Conservation (phyloP, 257 asterid genomes). For the Echium plantagineum region DNA sequence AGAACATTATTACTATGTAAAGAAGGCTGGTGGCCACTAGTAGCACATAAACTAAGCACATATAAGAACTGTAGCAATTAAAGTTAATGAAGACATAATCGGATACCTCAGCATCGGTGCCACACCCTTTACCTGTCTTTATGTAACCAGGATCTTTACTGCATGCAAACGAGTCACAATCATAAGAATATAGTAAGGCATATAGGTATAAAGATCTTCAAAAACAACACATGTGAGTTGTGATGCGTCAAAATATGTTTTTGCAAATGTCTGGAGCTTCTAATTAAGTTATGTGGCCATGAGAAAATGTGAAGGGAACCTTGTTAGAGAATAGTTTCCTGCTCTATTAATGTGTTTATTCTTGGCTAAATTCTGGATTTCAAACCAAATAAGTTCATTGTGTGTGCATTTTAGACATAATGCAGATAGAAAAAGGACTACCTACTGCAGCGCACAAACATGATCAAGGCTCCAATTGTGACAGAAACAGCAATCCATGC, state of each 20-base stretch:
- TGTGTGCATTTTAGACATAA: neutral
- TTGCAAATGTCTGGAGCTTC: no score
- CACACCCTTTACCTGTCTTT: conserved; percentile 25
- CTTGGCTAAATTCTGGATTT: neutral
- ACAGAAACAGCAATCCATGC: conserved; percentile 79
- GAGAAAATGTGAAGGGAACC: no score
- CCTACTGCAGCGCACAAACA: conserved; percentile 81
- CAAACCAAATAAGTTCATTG: neutral
- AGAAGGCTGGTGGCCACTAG: neutral
- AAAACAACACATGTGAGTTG: no score
- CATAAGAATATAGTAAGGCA: conserved; percentile 12
- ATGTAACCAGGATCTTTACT: conserved; percentile 90
- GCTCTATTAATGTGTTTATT: neutral
- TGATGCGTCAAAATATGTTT: no score
- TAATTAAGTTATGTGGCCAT: no score
- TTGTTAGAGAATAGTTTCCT: neutral
- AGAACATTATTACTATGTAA: conserved; percentile 8
- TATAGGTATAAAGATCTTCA: no score
- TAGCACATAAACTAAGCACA: neutral
- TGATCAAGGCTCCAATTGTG: conserved; percentile 57
- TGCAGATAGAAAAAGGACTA: conserved; percentile 18
- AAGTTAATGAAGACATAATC: neutral
- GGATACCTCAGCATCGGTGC: conserved; percentile 58
- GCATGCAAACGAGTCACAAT: conserved; percentile 32
- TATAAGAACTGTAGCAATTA: neutral